phyloP scores from a whole-genome alignment of 2,329 filamentous ascomycete species.

The Paecilomyces dactylethromorphus region DNA sequence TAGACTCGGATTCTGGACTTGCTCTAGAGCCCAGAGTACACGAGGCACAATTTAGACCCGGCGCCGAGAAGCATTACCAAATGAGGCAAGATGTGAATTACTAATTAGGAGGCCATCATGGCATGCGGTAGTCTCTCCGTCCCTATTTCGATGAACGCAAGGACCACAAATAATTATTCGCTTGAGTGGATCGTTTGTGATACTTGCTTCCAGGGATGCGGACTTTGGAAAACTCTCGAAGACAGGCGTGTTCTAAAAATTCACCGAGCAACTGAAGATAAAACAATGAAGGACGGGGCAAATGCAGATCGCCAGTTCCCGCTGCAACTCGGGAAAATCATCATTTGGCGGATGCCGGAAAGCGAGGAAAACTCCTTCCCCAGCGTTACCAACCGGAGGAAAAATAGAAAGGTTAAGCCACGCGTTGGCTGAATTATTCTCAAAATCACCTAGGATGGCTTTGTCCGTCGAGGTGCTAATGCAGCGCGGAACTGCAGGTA shows the following conservation, averaged over 20 bases:
- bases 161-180: background rate
- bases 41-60: background rate
- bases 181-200: background rate
- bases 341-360: background rate
- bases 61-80: background rate
- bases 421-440: background rate
- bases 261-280: background rate
- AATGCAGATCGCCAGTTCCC: background rate
- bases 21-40: background rate
- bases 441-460: background rate
- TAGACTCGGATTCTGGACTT: background rate
- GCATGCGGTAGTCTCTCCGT: no score
- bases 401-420: background rate
- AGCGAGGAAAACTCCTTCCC: background rate
- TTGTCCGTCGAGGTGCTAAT: background rate
- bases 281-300: background rate
- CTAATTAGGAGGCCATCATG: background rate
- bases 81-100: background rate
- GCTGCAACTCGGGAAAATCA: background rate
- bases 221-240: background rate
- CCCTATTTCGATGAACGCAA: no score
- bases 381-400: background rate
- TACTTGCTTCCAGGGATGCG: background rate
- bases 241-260: background rate
- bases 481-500: background rate